Evolutionary conservation across 2,329 filamentous ascomycete genomes (phyloP).

Genomic region (Clarireedia paspali): DNA sequence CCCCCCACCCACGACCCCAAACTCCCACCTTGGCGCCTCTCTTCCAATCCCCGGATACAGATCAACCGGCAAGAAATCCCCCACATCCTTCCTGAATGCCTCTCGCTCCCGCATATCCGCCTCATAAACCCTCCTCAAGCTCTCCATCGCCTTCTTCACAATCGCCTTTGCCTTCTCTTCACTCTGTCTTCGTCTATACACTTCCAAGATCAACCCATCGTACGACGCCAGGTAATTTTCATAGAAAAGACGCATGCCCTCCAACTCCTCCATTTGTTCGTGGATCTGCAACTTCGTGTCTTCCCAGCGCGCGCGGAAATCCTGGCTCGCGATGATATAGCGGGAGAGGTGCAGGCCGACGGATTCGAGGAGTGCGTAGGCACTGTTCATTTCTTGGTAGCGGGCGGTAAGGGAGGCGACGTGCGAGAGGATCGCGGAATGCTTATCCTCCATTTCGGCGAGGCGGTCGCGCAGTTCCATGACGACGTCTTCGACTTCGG

Average conservation of each 20-base stretch:
- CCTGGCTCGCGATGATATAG: conserved; percentile 56
- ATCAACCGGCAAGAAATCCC: conserved; percentile 79
- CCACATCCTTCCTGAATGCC: conserved; percentile 71
- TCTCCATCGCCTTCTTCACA: conserved; percentile 69
- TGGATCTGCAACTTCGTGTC: conserved; percentile 65
- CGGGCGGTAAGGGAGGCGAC: conserved; percentile 48
- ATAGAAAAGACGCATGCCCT: conserved; percentile 73
- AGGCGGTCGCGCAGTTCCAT: conserved; percentile 67
- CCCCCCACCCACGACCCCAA: conserved; percentile 14
- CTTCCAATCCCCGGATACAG: conserved; percentile 72
- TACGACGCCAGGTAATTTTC: conserved; percentile 81
- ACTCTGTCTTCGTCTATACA: conserved; percentile 63
- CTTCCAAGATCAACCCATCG: conserved; percentile 75
- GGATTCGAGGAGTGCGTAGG: conserved; percentile 59
- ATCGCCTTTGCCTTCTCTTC: conserved; percentile 68
- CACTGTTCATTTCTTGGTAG: conserved; percentile 50
- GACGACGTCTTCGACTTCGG: conserved; percentile 59
- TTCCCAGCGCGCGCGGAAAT: conserved; percentile 63
- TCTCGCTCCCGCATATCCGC: conserved; percentile 68
- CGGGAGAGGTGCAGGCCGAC: conserved; percentile 58
- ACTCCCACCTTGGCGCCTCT: conserved; percentile 25
- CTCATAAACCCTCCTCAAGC: conserved; percentile 67
- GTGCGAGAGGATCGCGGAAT: conserved; percentile 55
- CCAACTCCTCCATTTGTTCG: conserved; percentile 66
- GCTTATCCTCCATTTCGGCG: conserved; percentile 67